Evolutionary conservation across 116 monocot species (phyloP), one percentile per base, ranked within the genome.

Genomic region (Iris pallida): DNA sequence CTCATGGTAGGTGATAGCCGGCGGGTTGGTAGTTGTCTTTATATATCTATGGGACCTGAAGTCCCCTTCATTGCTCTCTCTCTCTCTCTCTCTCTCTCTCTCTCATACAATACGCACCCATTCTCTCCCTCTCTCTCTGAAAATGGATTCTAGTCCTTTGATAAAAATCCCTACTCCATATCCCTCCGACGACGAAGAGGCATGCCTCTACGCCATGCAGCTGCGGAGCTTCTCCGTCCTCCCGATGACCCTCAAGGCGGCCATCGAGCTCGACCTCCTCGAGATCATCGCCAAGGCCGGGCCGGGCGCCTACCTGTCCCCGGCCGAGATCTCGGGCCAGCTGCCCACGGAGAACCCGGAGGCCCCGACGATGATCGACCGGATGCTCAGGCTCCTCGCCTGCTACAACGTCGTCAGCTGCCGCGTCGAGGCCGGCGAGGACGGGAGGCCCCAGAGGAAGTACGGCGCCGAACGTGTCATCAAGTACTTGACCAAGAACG

Each of bases 231-330:
- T 42, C 42, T 74, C 80, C 14, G 74, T 78, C 16, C 77, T 80
- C 30, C 80, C 85, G 41, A 80, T 85, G 85, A 80, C 85, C 11
- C 61, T 85, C 52, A 74, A 73, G 16, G 57, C 80, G 2, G 80
- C 77, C 45, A 46, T 85, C 52, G 77, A 85, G 63, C 85, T 85
- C 49, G 77, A 64, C 53, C 65, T 80, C 4, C 57, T 85, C n/a
- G 73, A 80, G 40, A 65, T 71, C 55, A 55, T 85, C 73, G 42
- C 65, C 46, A 44, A 16, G 12, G 80, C 80, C 42, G 76, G 76
- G 3, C 59, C 67, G 8, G 76, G 70, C 4, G 69, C 53, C 0
- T 47, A 71, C 18, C 70, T 85, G 18, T 41, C 76, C 0, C 55
- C 85, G 1, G 45, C 46, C 9, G 77, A 80, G 30, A 59, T 80